phyloP scores from a whole-genome alignment of 1,284 basidiomycete genomes.

The Ustilago tritici region DNA sequence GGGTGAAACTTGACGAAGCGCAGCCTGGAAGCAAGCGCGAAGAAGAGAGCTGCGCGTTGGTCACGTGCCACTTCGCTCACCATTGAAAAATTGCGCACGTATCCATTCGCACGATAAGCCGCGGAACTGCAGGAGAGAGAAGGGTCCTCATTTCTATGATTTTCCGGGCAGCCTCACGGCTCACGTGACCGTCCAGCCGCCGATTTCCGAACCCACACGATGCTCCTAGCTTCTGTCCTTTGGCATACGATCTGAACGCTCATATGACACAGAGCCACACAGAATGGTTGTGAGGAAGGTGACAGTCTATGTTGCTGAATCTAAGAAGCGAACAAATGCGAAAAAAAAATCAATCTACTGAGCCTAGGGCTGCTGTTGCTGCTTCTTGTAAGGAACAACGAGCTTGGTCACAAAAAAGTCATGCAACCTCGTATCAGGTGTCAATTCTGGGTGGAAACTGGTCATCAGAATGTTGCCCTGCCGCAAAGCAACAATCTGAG shows the following conservation, averaged over 20 bases:
- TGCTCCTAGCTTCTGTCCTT: neutral
- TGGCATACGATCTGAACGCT: neutral
- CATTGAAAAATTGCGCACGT: too few relatives aligned
- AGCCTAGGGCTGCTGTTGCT: neutral
- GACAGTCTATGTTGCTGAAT: constrained; percentile 11
- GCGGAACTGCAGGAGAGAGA: neutral
- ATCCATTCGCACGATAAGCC: too few relatives aligned
- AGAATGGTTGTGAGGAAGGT: neutral
- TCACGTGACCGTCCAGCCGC: constrained; percentile 17
- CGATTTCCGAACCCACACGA: constrained; percentile 17
- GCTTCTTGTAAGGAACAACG: constrained; percentile 31
- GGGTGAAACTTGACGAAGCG: too few relatives aligned
- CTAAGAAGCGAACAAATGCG: neutral
- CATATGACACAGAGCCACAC: neutral
- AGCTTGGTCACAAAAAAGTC: constrained; percentile 78
- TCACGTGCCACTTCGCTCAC: too few relatives aligned
- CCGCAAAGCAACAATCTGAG: constrained; percentile 84
- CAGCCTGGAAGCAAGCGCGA: too few relatives aligned
- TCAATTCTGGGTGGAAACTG: constrained; percentile 94
- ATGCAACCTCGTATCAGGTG: constrained; percentile 86
- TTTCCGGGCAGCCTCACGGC: neutral
- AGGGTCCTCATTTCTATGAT: neutral
- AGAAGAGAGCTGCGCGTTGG: too few relatives aligned
- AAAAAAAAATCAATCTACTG: neutral
- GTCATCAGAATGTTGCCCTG: constrained; percentile 88